Evolutionary conservation across 108 stramenopile genomes (phyloP).

Genomic region (Bacterosira constricta): DNA sequence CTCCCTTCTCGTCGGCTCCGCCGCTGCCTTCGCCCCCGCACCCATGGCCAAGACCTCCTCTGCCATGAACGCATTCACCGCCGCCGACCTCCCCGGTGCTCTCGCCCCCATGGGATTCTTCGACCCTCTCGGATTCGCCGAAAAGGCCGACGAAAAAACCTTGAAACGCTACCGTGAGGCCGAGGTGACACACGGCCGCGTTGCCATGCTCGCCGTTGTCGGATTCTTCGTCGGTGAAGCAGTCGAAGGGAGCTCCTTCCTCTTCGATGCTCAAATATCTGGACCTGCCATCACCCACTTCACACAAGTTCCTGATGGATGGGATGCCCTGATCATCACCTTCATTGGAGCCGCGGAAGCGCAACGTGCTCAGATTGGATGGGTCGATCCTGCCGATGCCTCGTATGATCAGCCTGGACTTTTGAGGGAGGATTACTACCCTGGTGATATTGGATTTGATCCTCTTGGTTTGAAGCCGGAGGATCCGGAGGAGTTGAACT

Average conservation of each 20-base stretch:
- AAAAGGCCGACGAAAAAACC: constrained; percentile 69
- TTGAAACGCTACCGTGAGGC: constrained; percentile 90
- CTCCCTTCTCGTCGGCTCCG: constrained; percentile 24
- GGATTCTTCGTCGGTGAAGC: constrained; percentile 64
- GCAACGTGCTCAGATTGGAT: constrained; percentile 60
- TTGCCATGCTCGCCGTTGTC: constrained; percentile 53
- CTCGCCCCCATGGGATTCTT: constrained; percentile 31
- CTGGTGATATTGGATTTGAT: constrained; percentile 43
- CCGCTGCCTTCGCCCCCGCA: constrained; percentile 14
- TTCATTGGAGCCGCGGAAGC: constrained; percentile 56
- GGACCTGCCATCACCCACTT: constrained; percentile 94
- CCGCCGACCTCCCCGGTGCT: constrained; percentile 12
- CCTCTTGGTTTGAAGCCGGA: constrained; percentile 75
- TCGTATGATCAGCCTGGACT: constrained; percentile 56
- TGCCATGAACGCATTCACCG: constrained; percentile 11
- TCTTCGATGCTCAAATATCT: constrained; percentile 73
- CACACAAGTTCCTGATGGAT: constrained; percentile 67
- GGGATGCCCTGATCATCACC: constrained; percentile 66
- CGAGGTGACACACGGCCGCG: constrained; percentile 86
- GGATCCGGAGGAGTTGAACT: constrained; percentile 53
- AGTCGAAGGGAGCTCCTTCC: constrained; percentile 77
- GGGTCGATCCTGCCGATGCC: constrained; percentile 65
- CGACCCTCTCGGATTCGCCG: constrained; percentile 59
- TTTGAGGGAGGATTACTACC: constrained; percentile 17
- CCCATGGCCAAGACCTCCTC: not conserved